Evolutionary conservation across 1,284 basidiomycete genomes (phyloP), one percentile per base, ranked within the genome.

Genomic region (Rhodotorula sp.): DNA sequence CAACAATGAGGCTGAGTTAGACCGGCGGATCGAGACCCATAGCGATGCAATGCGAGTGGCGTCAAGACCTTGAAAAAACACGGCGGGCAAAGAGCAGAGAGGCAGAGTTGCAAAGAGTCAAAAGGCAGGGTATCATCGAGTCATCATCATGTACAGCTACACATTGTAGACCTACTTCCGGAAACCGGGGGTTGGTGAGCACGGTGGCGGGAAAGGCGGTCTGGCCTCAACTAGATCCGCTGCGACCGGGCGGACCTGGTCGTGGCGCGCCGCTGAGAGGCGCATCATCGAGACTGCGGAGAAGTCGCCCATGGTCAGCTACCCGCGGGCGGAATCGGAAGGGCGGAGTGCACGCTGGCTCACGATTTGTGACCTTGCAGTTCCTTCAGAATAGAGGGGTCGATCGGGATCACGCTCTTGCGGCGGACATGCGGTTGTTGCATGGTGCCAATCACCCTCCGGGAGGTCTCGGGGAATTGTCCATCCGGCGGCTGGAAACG

Each of bases 361-460:
- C 38, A 71, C 74, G 74, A 70, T 71, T 81, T 80, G 74, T 81
- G 80, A n/a, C 78, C 76, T 6, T 79, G 77, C 55, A 81, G 74
- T 72, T 82, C 81, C 64, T 77, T 77, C 61, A 82, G 71, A 21
- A 82, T 80, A 23, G 78, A 77, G 15, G 81, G 79, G 67, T 81
- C 81, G 71, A 81, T 79, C 43, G 81, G 81, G 64, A 82, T 82
- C 26, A 81, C 80, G 47, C 79, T 80, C 74, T 82, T 82, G 57
- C 81, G 69, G 45, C 75, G 66, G 7, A 76, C 71, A 58, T 75
- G 77, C 47, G 74, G 74, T 49, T 67, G 59, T n/a, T 28, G 59
- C 48, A 59, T 52, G 16, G 63, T 60, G 3, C 69, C 65, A 8
- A 73, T 47, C 31, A 65, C 60, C n/a, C 69, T 57, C 26, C 69